These are phyloP conservation scores for Phialophora chinensis DNA, from an alignment of 2,329 filamentous ascomycete species.

Conservation along the genomic window DNA sequence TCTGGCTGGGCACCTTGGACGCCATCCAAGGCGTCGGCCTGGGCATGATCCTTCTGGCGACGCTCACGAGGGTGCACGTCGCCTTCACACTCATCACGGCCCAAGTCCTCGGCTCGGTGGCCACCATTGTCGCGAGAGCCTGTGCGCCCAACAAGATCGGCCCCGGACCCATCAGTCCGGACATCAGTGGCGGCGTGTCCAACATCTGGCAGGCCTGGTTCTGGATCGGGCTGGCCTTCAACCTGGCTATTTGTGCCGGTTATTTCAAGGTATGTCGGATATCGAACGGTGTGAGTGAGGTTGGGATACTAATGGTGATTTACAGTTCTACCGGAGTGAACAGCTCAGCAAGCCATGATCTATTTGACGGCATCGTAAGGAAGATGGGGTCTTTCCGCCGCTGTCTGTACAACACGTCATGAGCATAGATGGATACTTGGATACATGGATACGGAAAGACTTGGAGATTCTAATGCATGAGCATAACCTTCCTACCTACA, in stretches of 20 bases:
- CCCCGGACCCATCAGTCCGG: conserved; percentile 67
- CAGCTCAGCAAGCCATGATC: conserved; percentile 50
- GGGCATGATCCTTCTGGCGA: conserved; percentile 71
- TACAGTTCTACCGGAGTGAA: conserved; percentile 55
- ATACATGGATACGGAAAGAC: not conserved
- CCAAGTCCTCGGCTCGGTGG: conserved; percentile 66
- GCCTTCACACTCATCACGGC: conserved; percentile 66
- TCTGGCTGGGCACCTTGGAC: conserved; percentile 71
- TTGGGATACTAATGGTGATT: conserved; percentile 2
- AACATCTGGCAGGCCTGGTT: conserved; percentile 61
- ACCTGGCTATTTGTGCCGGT: conserved; percentile 64
- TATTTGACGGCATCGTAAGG: not conserved
- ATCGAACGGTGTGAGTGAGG: not conserved
- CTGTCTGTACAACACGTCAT: not conserved
- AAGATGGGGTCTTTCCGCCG: not conserved
- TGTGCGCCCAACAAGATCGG: conserved; percentile 67
- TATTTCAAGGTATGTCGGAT: conserved; percentile 55
- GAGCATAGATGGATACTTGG: not conserved
- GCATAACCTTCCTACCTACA: not conserved
- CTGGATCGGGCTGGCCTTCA: conserved; percentile 65
- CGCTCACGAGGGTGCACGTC: conserved; percentile 69
- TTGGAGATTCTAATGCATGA: not conserved
- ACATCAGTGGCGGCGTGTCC: conserved; percentile 59
- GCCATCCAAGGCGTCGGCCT: conserved; percentile 69
- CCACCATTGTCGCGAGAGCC: conserved; percentile 66